Percentiles rank a stretch among this genome's conserved stretches.
phyloP scores from a whole-genome alignment of 2,329 filamentous ascomycete genomes.

The Stagonosporopsis chrysanthemi region DNA sequence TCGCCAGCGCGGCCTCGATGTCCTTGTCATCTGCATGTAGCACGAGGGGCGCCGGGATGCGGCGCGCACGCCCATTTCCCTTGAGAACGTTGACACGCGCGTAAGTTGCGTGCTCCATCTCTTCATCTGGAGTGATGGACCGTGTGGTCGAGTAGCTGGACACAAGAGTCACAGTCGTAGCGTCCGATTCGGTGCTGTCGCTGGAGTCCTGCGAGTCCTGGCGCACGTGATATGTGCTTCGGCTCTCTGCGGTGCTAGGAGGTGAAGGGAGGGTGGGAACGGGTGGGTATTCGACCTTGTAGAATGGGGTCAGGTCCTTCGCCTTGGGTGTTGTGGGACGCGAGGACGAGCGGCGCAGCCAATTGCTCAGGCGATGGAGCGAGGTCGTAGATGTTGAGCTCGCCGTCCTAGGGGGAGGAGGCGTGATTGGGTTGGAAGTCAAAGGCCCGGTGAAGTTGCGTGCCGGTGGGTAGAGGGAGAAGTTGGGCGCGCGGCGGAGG shows the following conservation, averaged over 20 bases:
- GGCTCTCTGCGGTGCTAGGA: conserved; percentile 35
- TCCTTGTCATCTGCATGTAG: conserved; percentile 33
- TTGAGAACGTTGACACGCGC: conserved; percentile 27
- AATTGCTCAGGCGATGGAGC: conserved; percentile 43
- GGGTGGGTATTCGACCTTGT: conserved; percentile 35
- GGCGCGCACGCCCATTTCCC: conserved; percentile 33
- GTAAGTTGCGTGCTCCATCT: conserved; percentile 16
- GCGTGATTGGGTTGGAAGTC: conserved; percentile 47
- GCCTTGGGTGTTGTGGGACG: conserved; percentile 32
- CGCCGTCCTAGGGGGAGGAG: conserved; percentile 35
- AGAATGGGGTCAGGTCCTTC: conserved; percentile 36
- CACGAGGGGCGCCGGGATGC: conserved; percentile 39
- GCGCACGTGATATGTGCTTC: conserved; percentile 35
- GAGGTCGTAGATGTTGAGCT: conserved; percentile 43
- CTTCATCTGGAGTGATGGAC: conserved; percentile 8
- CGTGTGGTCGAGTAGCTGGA: conserved; percentile 23
- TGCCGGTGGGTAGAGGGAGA: conserved; percentile 36
- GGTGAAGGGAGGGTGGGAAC: conserved; percentile 9
- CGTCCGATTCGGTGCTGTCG: conserved; percentile 38
- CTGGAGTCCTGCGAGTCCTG: conserved; percentile 43
- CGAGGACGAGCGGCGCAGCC: conserved; percentile 46
- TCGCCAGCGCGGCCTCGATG: conserved; percentile 23
- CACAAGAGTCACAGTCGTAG: conserved; percentile 41
- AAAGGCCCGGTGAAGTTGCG: conserved; percentile 37
- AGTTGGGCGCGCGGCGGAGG: conserved; percentile 28